Evolutionary conservation across 192 early-diverging fungal genomes (phyloP), one percentile per base, ranked within the genome.

Genomic region (Backusella psychrophila): DNA sequence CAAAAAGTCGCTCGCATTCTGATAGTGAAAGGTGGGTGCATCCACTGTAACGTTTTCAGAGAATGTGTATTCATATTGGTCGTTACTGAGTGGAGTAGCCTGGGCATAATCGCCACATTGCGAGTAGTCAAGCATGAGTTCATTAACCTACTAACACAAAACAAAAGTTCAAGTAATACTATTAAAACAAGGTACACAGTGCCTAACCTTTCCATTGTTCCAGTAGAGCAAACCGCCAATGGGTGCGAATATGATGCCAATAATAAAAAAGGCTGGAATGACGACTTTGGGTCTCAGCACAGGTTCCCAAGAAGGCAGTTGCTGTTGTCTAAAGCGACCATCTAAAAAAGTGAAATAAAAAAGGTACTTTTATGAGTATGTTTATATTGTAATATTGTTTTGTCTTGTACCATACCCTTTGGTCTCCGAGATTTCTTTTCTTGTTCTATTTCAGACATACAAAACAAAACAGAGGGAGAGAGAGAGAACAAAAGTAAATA

Each of bases 221-320:
- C 95, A 94, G 75, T 94, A 90, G 1, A 97, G 86, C 29, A 93
- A 87, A 21, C 95, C 95, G 72, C 96, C 97, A 70, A 99, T 85
- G 15, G 96, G 97, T 65, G 96, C 91, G 85, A 99, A 99, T 17
- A 97, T 86, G 12, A 95, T 87, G 12, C 97, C 97, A 70, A 99
- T 87, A 70, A 95, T 86, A 83, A 99, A 99, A 77, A 97, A 96
- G 23, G 95, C 93, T 2, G 97, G 97, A 4, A 99, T 83, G 15
- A 97, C 96, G 42, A 93, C 93, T 78, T 96, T 96, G 73, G 97
- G 96, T n/a, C 95, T 99, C 67, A 99, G 85, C 29, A 99, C 91
- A 6, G 97, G 97, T 86, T 99, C 96, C 97, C 97, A 99, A 12
- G 97, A 95, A 73, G 93, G 94, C 75, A 99, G 89, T 21, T 96